Evolutionary conservation across 2,329 filamentous ascomycete species (phyloP).

Genomic region (Colletotrichum tanaceti): DNA sequence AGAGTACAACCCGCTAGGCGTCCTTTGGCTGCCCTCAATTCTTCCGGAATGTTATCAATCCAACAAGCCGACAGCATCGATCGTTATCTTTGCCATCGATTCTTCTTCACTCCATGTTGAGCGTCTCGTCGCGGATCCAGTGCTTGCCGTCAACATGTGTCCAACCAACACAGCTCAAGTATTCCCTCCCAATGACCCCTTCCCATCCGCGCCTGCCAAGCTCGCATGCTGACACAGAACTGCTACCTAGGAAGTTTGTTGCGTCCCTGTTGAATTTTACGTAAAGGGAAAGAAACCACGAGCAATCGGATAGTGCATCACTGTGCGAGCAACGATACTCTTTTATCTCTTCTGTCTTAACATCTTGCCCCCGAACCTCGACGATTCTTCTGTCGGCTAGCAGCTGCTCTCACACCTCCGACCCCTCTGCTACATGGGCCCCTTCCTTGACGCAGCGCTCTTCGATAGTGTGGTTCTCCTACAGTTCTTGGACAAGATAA

Average conservation of each 20-base stretch:
- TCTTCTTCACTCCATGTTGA: no score
- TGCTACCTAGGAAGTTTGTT: not conserved
- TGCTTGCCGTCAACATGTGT: no score
- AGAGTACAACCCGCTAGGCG: no score
- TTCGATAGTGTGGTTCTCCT: not conserved
- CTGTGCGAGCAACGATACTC: constrained; percentile 5
- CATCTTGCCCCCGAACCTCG: not conserved
- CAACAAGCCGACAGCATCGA: no score
- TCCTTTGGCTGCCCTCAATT: no score
- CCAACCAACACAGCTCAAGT: no score
- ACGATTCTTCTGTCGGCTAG: not conserved
- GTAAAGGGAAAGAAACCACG: not conserved
- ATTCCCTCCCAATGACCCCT: no score
- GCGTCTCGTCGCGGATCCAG: no score
- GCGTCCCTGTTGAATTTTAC: constrained; percentile 10
- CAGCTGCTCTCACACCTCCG: not conserved
- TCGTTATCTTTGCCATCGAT: no score
- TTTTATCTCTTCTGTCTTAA: not conserved
- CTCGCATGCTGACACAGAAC: no score
- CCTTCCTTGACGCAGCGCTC: not conserved
- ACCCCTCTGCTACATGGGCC: constrained; percentile 15
- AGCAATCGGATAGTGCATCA: constrained; percentile 7
- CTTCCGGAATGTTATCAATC: no score
- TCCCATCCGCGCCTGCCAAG: no score
- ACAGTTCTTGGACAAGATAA: constrained; percentile 5